Evolutionary conservation across 176 grass and related monocot species (phyloP).

Genomic region (Neostapfia colusana): DNA sequence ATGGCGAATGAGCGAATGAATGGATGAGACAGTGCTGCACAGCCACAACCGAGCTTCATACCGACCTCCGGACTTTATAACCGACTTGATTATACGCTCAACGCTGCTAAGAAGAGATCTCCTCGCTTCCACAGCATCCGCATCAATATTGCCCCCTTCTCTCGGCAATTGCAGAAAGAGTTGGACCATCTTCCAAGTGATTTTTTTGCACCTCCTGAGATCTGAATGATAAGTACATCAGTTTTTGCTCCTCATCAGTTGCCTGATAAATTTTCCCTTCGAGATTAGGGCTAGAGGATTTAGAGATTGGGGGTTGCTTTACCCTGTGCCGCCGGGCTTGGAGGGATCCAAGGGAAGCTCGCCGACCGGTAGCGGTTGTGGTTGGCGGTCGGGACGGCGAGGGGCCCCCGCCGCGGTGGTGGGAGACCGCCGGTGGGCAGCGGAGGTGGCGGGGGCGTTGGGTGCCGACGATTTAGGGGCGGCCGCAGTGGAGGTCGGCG

Average conservation of each 20-base stretch:
- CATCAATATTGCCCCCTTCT: slow-evolving; percentile 27
- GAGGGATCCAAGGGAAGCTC: too few relatives aligned
- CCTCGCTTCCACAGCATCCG: slow-evolving; percentile 44
- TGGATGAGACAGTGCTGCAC: slow-evolving; percentile 57
- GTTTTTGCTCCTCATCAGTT: too few relatives aligned
- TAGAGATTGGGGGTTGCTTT: too few relatives aligned
- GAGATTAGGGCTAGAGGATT: too few relatives aligned
- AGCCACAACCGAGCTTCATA: slow-evolving; percentile 81
- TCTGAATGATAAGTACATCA: background rate
- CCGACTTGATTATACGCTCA: slow-evolving; percentile 60
- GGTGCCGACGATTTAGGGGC: background rate
- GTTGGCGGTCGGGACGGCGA: too few relatives aligned
- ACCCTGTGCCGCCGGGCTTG: too few relatives aligned
- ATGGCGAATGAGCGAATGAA: slow-evolving; percentile 52
- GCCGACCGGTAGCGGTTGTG: too few relatives aligned
- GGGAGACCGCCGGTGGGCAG: too few relatives aligned
- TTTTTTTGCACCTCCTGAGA: slow-evolving; percentile 24
- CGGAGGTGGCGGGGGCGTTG: background rate
- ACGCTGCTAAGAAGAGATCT: slow-evolving; percentile 48
- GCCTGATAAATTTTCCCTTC: background rate
- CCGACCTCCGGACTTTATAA: slow-evolving; percentile 51
- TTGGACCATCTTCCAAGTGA: slow-evolving; percentile 48
- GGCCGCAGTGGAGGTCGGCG: background rate
- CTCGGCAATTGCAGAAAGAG: slow-evolving; percentile 51
- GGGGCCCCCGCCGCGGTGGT: too few relatives aligned